Percentiles rank a stretch among this genome's conserved stretches.
phyloP scores from a whole-genome alignment of 2,329 filamentous ascomycete genomes.

The Sordariomycetes sp. region DNA sequence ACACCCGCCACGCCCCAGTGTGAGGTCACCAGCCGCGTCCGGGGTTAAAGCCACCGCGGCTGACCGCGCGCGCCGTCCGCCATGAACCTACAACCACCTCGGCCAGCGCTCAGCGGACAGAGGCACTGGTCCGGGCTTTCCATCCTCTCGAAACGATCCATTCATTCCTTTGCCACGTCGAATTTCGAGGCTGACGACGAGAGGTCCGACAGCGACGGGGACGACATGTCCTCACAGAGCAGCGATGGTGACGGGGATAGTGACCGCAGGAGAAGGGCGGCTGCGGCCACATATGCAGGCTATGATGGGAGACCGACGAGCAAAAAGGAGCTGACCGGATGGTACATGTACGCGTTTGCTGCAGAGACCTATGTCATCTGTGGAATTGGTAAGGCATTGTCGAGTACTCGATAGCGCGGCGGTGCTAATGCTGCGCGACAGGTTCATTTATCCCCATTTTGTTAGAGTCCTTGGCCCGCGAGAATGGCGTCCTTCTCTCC shows the following conservation, averaged over 20 bases:
- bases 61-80: too few species aligned
- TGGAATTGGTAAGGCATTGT: constrained; percentile 46
- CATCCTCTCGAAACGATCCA: constrained; percentile 44
- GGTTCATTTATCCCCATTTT: constrained; percentile 94
- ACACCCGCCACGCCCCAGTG: too few species aligned
- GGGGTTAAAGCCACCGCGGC: too few species aligned
- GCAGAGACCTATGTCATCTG: constrained; percentile 96
- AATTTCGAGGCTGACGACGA: constrained; percentile 65
- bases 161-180: constrained; percentile 47
- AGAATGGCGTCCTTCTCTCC: constrained; percentile 77
- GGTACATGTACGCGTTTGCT: constrained; percentile 95
- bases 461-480: constrained; percentile 84
- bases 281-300: constrained; percentile 54
- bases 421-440: constrained; percentile 22
- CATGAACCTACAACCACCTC: constrained; percentile 16
- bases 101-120: constrained; percentile 28
- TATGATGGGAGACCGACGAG: constrained; percentile 89
- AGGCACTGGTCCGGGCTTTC: constrained; percentile 40
- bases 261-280: constrained; percentile 12
- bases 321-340: constrained; percentile 77
- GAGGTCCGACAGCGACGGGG: constrained; percentile 29
- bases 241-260: constrained; percentile 18
- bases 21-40: too few species aligned
- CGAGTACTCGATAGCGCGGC: neutral
- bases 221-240: constrained; percentile 26